These are phyloP conservation scores for Pseudogymnoascus sp. DNA, from an alignment of 2,329 filamentous ascomycete genomes.

Conservation along the genomic window DNA sequence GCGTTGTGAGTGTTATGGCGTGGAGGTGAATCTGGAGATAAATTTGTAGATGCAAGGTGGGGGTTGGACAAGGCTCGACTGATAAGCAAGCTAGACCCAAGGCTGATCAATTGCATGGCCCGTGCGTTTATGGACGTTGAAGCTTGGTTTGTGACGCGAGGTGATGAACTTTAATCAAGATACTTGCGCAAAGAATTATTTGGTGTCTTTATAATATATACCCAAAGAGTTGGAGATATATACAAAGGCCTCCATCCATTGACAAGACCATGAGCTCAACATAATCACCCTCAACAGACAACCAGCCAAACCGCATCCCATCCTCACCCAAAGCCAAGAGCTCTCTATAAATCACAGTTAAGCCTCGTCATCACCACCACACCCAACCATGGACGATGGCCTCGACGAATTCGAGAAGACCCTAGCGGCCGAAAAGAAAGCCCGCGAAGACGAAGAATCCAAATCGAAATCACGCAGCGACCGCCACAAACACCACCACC, in stretches of 20 bases:
- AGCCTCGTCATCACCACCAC: neutral
- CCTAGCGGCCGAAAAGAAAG: constrained; percentile 56
- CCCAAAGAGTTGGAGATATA: neutral
- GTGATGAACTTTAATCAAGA: neutral
- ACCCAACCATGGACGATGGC: constrained; percentile 29
- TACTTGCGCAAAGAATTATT: neutral
- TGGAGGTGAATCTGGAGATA: constrained; percentile 2
- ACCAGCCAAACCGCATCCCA: neutral
- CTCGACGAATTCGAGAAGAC: constrained; percentile 69
- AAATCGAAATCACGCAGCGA: constrained; percentile 36
- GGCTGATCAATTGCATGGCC: constrained; percentile 4
- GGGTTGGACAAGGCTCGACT: constrained; percentile 2
- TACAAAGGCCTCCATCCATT: neutral
- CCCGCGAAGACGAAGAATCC: constrained; percentile 40
- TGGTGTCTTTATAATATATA: neutral
- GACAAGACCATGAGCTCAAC: neutral
- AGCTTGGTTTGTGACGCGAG: constrained; percentile 1
- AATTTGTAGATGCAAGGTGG: constrained; percentile 2
- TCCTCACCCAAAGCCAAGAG: neutral
- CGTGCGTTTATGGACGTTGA: neutral
- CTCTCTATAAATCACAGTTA: neutral
- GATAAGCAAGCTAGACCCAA: constrained; percentile 5
- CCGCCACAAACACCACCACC: constrained; percentile 28
- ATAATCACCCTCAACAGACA: neutral
- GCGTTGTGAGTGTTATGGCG: neutral